Evolutionary conservation across 768 basidiomycete species (phyloP).

Genomic region (Paxillus rubicundulus): DNA sequence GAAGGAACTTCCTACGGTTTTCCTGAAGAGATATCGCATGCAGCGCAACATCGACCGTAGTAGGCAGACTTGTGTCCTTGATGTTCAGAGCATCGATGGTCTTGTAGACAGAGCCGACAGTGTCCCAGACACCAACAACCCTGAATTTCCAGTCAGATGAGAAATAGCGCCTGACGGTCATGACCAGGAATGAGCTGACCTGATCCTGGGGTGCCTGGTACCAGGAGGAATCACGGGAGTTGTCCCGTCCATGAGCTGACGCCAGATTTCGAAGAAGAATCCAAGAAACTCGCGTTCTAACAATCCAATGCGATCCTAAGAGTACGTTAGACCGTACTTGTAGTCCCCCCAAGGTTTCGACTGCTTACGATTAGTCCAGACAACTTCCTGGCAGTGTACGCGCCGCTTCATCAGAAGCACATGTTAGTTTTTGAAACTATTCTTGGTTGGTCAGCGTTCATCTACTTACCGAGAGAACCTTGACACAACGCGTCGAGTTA

Average conservation of each 20-base stretch:
- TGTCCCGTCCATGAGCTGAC: constrained; percentile 3
- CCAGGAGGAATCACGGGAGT: constrained; percentile 3
- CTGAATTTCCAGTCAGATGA: constrained; percentile 2
- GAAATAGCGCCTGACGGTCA: background rate
- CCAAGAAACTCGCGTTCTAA: constrained; percentile 10
- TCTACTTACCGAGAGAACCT: constrained; percentile 2
- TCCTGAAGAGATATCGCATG: constrained; percentile 30
- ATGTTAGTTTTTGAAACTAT: background rate
- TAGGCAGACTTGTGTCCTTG: constrained; percentile 15
- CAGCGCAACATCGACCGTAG: constrained; percentile 16
- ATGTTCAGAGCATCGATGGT: constrained; percentile 13
- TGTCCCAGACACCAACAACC: constrained; percentile 23
- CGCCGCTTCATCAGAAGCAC: background rate
- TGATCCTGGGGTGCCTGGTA: background rate
- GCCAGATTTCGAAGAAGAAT: constrained; percentile 12
- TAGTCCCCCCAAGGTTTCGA: background rate
- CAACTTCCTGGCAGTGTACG: constrained; percentile 6
- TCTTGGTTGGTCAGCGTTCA: background rate
- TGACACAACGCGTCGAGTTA: background rate
- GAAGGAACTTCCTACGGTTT: constrained; percentile 21
- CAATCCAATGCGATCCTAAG: constrained; percentile 16
- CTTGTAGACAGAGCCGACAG: constrained; percentile 14
- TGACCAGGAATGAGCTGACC: background rate
- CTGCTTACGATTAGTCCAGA: constrained; percentile 4
- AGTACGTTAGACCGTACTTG: background rate